Evolutionary conservation across 495 filamentous ascomycete genomes (phyloP).

Genomic region (Durotheca rogersii): DNA sequence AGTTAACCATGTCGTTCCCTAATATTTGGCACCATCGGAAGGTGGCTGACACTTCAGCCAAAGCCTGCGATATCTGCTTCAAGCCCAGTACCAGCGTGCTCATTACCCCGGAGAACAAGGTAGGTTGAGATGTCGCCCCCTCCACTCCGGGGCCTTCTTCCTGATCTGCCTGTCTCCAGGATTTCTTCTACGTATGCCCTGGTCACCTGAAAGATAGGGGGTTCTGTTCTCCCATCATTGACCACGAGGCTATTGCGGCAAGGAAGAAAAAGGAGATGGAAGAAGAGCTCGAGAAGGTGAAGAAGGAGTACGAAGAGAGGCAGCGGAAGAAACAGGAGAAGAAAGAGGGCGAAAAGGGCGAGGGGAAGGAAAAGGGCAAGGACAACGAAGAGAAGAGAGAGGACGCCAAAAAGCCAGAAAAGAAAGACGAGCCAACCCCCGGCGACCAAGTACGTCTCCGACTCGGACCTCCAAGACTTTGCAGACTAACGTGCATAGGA

Average conservation of each 20-base stretch:
- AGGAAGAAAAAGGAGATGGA: conserved; percentile 69
- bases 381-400: conserved; percentile 45
- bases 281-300: conserved; percentile 69
- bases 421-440: conserved; percentile 22
- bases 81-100: conserved; percentile 85
- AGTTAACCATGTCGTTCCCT: conserved; percentile 55
- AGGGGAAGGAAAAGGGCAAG: conserved; percentile 58
- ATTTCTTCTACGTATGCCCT: conserved; percentile 91
- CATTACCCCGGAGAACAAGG: conserved; percentile 88
- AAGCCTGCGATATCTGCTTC: conserved; percentile 87
- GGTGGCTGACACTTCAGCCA: conserved; percentile 80
- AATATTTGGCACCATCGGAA: conserved; percentile 87
- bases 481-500: conserved; percentile 46
- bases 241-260: conserved; percentile 70
- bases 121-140: conserved; percentile 37
- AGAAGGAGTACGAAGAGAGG: conserved; percentile 77
- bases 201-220: conserved; percentile 79
- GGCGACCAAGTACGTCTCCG: conserved; percentile 21
- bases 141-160: conserved; percentile 4
- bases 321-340: conserved; percentile 66
- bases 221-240: conserved; percentile 78
- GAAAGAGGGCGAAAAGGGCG: conserved; percentile 52
- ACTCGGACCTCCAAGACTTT: conserved; percentile 17
- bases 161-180: conserved; percentile 52
- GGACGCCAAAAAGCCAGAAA: conserved; percentile 45